Evolutionary conservation across 371 early-diverging fungal species (phyloP).

Genomic region (Mortierella sp.): DNA sequence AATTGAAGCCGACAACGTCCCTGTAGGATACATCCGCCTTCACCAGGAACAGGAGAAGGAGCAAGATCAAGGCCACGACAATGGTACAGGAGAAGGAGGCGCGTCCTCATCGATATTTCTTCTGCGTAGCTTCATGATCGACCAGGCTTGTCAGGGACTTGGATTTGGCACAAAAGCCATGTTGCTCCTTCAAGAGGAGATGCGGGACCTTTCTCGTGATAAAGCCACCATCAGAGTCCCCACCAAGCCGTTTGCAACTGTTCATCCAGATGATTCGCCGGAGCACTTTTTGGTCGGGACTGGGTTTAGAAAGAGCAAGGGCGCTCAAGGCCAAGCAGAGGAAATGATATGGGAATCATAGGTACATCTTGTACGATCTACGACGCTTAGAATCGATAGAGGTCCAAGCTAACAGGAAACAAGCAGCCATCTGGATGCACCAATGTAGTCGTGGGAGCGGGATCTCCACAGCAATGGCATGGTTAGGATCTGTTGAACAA

Average conservation of each 20-base stretch:
- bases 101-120: not conserved
- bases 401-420: too few relatives aligned
- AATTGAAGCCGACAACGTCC: constrained; percentile 28
- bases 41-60: constrained; percentile 3
- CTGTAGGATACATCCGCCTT: constrained; percentile 34
- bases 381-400: too few relatives aligned
- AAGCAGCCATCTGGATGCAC: too few relatives aligned
- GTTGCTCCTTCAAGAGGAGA: constrained; percentile 14
- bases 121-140: constrained; percentile 40
- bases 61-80: not conserved
- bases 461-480: too few relatives aligned
- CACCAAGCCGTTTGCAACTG: constrained; percentile 21
- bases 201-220: not conserved
- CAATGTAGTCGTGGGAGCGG: too few relatives aligned
- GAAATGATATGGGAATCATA: too few relatives aligned
- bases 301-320: constrained; percentile 12
- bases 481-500: too few relatives aligned
- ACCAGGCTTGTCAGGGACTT: constrained; percentile 40
- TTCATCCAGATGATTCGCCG: constrained; percentile 40
- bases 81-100: not conserved
- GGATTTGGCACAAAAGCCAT: constrained; percentile 44
- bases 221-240: constrained; percentile 16
- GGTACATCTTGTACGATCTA: too few relatives aligned
- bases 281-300: constrained; percentile 34
- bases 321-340: too few relatives aligned